Evolutionary conservation across 1,139 yeast genomes (phyloP), one percentile per base, ranked within the genome.

Genomic region (Suhomyces yuchorum): DNA sequence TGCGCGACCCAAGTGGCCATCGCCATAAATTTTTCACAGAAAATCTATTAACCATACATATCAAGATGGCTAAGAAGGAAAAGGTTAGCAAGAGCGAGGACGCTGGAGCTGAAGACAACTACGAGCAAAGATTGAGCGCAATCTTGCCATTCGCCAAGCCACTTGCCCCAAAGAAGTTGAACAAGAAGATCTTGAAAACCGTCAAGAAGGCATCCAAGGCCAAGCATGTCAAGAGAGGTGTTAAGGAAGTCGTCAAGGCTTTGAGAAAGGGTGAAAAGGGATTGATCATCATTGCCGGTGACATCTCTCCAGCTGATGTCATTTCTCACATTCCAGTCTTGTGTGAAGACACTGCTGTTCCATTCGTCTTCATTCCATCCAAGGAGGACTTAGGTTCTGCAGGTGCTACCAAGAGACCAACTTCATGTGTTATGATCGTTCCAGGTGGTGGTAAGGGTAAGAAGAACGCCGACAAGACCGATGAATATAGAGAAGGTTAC

Each of bases 371-470:
- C 71, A 84, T 93, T 56, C 99, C 99, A 60, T 90, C 97, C 46
- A 93, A 93, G 73, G 98, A 93, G 75, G 99, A 93, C 65, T 81
- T 95, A 58, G 99, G 99, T 35, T 87, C 96, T 55, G 99, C 99
- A 28, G 98, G 99, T 65, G 96, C 97, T 53, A 93, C 99, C 52
- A 93, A 93, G 78, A 86, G 99, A 78, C 99, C 99, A 60, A 95
- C 99, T 34, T 90, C 97, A 37, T 92, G 96, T 70, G 97, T 95
- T 42, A 90, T 95, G 92, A 81, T 95, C 62, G 96, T 92, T 47
- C 99, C 99, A 62, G 97, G 97, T 50, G 96, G 96, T 50, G 93
- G 93, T 51, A 88, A 89, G 74, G 80, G 85, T 63, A 85, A 84
- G 73, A 87, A 86, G 73, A 85, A 84, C 62, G 80, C 81, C 48